Evolutionary conservation across 129 eudicot species (phyloP).

Genomic region (Silybum marianum): DNA sequence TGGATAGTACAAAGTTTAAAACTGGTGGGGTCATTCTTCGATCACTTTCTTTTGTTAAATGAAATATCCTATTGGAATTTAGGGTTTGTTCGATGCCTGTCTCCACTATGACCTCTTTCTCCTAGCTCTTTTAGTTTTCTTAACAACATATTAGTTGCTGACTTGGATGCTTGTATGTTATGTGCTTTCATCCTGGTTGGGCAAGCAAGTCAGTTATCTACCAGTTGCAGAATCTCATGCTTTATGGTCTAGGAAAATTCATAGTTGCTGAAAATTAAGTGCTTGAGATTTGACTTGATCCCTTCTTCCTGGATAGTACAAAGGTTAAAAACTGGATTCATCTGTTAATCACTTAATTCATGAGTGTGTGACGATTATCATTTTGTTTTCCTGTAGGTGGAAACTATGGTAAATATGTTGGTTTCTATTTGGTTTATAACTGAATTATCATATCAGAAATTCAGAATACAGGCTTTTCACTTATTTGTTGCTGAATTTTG

Average conservation of each 20-base stretch:
- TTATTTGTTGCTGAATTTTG: background rate
- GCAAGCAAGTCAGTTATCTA: background rate
- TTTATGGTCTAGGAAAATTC: background rate
- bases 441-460: background rate
- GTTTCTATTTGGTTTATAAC: background rate
- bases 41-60: background rate
- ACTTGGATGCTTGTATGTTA: background rate
- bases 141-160: background rate
- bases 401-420: background rate
- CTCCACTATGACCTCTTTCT: background rate
- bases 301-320: background rate
- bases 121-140: too few relatives aligned
- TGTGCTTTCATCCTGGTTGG: background rate
- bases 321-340: background rate
- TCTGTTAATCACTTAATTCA: background rate
- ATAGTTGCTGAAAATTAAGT: background rate
- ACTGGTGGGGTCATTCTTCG: background rate
- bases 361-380: background rate
- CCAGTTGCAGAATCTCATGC: background rate
- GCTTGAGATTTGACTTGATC: background rate
- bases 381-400: background rate
- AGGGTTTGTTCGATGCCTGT: background rate
- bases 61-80: background rate
- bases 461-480: background rate
- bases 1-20: background rate